These are phyloP conservation scores for Crithidia mellificae DNA, from an alignment of 208 protist genomes.

Conservation along the genomic window DNA sequence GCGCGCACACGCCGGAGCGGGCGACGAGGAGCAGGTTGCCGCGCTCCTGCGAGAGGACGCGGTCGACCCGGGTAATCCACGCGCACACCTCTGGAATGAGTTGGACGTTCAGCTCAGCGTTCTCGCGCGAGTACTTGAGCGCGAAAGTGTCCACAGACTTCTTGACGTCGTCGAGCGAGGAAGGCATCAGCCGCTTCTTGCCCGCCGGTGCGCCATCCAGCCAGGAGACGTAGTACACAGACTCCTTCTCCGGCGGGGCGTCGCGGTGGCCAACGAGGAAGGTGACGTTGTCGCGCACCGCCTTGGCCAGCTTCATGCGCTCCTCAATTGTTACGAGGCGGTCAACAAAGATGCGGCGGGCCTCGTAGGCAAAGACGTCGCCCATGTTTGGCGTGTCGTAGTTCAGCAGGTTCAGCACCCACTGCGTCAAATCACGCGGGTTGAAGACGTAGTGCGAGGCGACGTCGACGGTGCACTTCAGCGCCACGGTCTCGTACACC, in stretches of 20 bases:
- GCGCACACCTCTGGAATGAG: constrained; percentile 95
- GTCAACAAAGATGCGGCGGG: constrained; percentile 94
- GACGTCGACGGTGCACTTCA: constrained; percentile 93
- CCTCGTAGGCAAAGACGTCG: constrained; percentile 94
- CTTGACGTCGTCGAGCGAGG: constrained; percentile 72
- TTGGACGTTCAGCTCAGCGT: constrained; percentile 90
- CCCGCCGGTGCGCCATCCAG: constrained; percentile 45
- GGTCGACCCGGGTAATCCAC: constrained; percentile 94
- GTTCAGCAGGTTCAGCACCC: constrained; percentile 91
- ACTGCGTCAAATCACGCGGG: constrained; percentile 96
- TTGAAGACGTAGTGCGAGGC: constrained; percentile 98
- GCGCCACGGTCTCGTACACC: constrained; percentile 91
- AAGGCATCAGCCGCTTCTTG: constrained; percentile 58
- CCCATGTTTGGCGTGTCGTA: constrained; percentile 90
- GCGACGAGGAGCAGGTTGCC: constrained; percentile 95
- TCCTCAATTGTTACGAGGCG: constrained; percentile 89
- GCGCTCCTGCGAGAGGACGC: constrained; percentile 93
- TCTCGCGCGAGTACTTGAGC: constrained; percentile 94
- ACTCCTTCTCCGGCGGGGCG: constrained; percentile 73
- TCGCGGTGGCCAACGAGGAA: constrained; percentile 76
- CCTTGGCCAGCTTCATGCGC: constrained; percentile 65
- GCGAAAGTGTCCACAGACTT: constrained; percentile 67
- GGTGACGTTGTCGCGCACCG: constrained; percentile 78
- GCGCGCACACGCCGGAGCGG: constrained; percentile 91
- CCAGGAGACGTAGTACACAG: constrained; percentile 78